A percentile compares a stretch with the other conserved stretches of the same genome.
These are phyloP conservation scores for Phytophthora syringae DNA, from an alignment of 352 stramenopile species.

Conservation along the genomic window DNA sequence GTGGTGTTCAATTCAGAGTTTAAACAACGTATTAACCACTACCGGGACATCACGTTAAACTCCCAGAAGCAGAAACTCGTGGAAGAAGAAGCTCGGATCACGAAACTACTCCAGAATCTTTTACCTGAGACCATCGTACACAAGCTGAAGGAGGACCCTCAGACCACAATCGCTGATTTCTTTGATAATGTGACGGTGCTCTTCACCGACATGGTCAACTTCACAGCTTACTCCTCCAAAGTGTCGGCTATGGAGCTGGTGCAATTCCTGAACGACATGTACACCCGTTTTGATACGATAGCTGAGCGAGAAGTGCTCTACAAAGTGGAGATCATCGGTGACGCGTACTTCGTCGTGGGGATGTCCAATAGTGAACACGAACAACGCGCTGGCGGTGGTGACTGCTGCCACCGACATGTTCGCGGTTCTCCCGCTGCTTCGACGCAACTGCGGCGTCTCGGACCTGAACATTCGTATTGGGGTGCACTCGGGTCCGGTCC, in stretches of 20 bases:
- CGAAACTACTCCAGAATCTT: slow-evolving; percentile 79
- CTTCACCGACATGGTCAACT: slow-evolving; percentile 90
- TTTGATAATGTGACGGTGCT: slow-evolving; percentile 88
- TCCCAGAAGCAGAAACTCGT: slow-evolving; percentile 87
- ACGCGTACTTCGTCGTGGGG: slow-evolving; percentile 88
- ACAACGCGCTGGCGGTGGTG: slow-evolving; percentile 77
- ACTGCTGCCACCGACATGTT: slow-evolving; percentile 84
- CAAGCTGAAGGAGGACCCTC: slow-evolving; percentile 82
- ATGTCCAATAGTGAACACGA: slow-evolving; percentile 65
- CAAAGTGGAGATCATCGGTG: slow-evolving; percentile 92
- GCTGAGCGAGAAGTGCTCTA: slow-evolving; percentile 87
- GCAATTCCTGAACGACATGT: slow-evolving; percentile 91
- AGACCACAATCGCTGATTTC: slow-evolving; percentile 84
- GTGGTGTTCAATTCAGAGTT: slow-evolving; percentile 89
- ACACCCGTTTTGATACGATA: slow-evolving; percentile 88
- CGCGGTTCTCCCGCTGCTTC: slow-evolving; percentile 55
- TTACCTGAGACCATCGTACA: slow-evolving; percentile 87
- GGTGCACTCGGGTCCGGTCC: slow-evolving; percentile 80
- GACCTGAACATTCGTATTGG: slow-evolving; percentile 90
- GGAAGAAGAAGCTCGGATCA: slow-evolving; percentile 81
- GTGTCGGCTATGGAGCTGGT: slow-evolving; percentile 87
- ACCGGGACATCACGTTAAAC: slow-evolving; percentile 82
- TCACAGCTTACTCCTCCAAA: slow-evolving; percentile 83
- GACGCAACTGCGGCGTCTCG: slow-evolving; percentile 74
- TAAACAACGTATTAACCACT: slow-evolving; percentile 90